Evolutionary conservation across 2,329 filamentous ascomycete genomes (phyloP), one percentile per base, ranked within the genome.

Genomic region (Verticillium dahliae): DNA sequence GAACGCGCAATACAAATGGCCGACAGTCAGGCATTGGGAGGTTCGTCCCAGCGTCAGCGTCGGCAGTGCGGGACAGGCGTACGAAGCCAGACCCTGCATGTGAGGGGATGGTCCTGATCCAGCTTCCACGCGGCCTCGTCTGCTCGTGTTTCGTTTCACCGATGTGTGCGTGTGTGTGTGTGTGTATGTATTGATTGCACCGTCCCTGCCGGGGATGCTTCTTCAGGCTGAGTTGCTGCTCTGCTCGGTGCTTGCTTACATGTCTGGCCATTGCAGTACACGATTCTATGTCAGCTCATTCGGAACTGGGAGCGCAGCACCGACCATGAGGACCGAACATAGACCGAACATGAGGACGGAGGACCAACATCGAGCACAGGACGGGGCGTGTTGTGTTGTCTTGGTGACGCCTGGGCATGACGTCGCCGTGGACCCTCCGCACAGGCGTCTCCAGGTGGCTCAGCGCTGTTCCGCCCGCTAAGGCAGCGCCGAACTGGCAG

Each of bases 381-480:
- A 27, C 27, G 27, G 27, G 4, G 27, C 27, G 27, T 27, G 27
- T 27, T 22, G n/a, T 50, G 45, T 50, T 50, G 45, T 50, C 45
- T 50, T 11, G 45, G 45, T 50, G 45, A 50, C 45, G 45, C 45
- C 45, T 18, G 22, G 18, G n/a, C 45, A 50, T 50, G 45, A 50
- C 45, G 45, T 50, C 45, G 45, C 22, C 18, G 45, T 18, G n/a
- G 35, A 11, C 45, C 18, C 45, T 50, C 45, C 45, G 45, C 55
- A 56, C 33, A 56, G 55, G 55, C 31, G 55, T 56, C 34, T 22
- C 55, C 35, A 35, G 55, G 55, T 56, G 55, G 55, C 45, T 50
- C 45, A 56, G 55, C 55, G 55, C 35, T 56, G 55, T 6, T 58
- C 60, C 60, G 60, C 15, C 6, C n/a, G 45, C 4, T 57, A 56